Conservation (phyloP, 2,329 filamentous ascomycete species). For the Fusarium gaditjirri region DNA sequence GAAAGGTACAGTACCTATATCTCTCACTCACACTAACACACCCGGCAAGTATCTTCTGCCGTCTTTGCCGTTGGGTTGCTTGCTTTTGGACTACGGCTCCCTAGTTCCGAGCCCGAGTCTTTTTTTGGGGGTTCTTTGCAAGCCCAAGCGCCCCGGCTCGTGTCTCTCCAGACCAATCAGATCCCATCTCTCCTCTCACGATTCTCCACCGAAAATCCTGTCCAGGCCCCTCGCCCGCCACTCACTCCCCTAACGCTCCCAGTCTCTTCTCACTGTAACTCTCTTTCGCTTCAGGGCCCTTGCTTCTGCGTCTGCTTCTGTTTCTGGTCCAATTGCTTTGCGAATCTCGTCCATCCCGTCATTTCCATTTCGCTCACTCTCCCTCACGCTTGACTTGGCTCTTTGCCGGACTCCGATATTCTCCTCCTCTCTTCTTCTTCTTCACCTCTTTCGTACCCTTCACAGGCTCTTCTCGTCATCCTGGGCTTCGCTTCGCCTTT, state of each 20-base stretch:
- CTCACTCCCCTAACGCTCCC: conserved; percentile 2
- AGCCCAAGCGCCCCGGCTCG: conserved; percentile 10
- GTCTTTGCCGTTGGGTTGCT: conserved; percentile 41
- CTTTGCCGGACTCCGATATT: conserved; percentile 32
- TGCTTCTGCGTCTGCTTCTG: background rate
- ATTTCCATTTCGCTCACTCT: conserved; percentile 10
- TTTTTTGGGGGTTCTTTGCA: conserved; percentile 4
- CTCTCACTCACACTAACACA: background rate
- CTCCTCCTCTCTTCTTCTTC: background rate
- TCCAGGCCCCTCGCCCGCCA: conserved; percentile 3
- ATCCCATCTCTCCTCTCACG: background rate
- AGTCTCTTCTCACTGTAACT: conserved; percentile 12
- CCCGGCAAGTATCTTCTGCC: conserved; percentile 24
- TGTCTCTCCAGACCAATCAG: conserved; percentile 15
- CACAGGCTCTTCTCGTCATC: background rate
- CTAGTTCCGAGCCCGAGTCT: conserved; percentile 39
- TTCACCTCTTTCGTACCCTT: background rate
- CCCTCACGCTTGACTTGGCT: conserved; percentile 2
- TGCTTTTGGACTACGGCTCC: conserved; percentile 40
- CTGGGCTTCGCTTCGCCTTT: background rate
- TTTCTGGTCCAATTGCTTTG: conserved; percentile 2
- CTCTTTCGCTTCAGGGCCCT: conserved; percentile 5
- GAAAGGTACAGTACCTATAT: background rate
- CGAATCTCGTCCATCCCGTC: conserved; percentile 8
- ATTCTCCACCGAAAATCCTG: conserved; percentile 35